Conservation (phyloP, 2,329 filamentous ascomycete species). For the Fusarium graminum region DNA sequence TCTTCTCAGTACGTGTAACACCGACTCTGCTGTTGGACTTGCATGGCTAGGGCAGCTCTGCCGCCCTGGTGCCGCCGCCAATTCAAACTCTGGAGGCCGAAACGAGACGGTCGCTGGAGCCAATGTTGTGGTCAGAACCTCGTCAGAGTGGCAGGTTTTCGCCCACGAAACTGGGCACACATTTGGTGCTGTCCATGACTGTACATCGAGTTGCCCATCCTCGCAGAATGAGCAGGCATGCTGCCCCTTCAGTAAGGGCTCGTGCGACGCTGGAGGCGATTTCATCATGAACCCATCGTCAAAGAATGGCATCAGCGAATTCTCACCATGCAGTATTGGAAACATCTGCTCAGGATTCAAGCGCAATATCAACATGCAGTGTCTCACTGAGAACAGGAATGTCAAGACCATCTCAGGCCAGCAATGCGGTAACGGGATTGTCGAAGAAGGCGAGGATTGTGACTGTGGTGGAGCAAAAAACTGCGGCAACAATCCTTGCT, state of each 20-base stretch:
- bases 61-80: constrained; percentile 67
- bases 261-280: constrained; percentile 80
- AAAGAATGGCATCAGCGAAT: constrained; percentile 76
- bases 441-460: constrained; percentile 93
- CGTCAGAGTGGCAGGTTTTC: constrained; percentile 93
- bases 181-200: constrained; percentile 96
- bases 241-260: constrained; percentile 77
- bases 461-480: constrained; percentile 85
- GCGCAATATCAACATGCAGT: constrained; percentile 80
- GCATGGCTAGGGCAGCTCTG: constrained; percentile 95
- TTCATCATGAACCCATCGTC: constrained; percentile 99
- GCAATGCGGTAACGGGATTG: constrained; percentile 96
- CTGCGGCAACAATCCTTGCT: constrained; percentile 84
- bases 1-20: constrained; percentile 83
- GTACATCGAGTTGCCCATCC: constrained; percentile 76
- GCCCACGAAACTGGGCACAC: constrained; percentile 95
- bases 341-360: constrained; percentile 92
- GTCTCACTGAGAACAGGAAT: constrained; percentile 87
- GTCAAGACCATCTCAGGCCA: constrained; percentile 84
- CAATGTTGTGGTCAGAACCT: constrained; percentile 88
- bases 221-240: constrained; percentile 70
- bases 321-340: constrained; percentile 90
- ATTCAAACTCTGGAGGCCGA: constrained; percentile 61
- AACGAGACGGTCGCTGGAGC: constrained; percentile 84
- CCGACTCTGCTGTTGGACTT: constrained; percentile 86